Evolutionary conservation across 1,284 basidiomycete species (phyloP).

Genomic region (Blastosporella zonata): DNA sequence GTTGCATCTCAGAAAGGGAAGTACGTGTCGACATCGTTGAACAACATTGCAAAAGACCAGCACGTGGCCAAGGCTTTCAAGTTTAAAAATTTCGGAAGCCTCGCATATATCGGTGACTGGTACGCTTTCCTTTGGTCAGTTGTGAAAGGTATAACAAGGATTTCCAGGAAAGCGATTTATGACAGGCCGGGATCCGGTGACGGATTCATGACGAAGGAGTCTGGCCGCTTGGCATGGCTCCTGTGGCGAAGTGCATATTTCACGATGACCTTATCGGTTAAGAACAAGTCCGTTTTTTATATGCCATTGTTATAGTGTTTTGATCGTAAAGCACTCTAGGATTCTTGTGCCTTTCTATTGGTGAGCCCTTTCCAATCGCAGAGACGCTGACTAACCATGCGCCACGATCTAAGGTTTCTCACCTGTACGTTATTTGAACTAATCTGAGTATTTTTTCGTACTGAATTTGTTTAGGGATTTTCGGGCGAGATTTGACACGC

Average conservation of each 20-base stretch:
- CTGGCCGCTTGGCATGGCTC: constrained; percentile 74
- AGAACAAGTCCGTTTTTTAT: constrained; percentile 61
- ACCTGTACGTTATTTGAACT: constrained; percentile 8
- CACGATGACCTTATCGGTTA: constrained; percentile 70
- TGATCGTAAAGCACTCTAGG: neutral
- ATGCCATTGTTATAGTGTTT: neutral
- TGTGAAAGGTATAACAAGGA: neutral
- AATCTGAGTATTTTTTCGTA: neutral
- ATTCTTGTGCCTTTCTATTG: constrained; percentile 18
- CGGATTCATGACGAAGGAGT: constrained; percentile 60
- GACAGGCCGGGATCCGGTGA: constrained; percentile 53
- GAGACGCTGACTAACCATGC: neutral
- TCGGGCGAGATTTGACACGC: constrained; percentile 77
- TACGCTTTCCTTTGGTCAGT: constrained; percentile 27
- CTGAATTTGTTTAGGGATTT: constrained; percentile 53
- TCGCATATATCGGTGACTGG: constrained; percentile 82
- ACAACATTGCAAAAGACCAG: constrained; percentile 50
- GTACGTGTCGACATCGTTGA: constrained; percentile 70
- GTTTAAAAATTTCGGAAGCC: constrained; percentile 70
- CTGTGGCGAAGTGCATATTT: constrained; percentile 81
- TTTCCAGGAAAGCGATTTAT: constrained; percentile 73
- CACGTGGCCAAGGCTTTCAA: constrained; percentile 49
- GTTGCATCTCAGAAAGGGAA: constrained; percentile 82
- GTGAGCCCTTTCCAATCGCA: neutral
- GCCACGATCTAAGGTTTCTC: constrained; percentile 7